Evolutionary conservation across 1,139 yeast species (phyloP), one percentile per base, ranked within the genome.

Genomic region (Geotrichum australiense): DNA sequence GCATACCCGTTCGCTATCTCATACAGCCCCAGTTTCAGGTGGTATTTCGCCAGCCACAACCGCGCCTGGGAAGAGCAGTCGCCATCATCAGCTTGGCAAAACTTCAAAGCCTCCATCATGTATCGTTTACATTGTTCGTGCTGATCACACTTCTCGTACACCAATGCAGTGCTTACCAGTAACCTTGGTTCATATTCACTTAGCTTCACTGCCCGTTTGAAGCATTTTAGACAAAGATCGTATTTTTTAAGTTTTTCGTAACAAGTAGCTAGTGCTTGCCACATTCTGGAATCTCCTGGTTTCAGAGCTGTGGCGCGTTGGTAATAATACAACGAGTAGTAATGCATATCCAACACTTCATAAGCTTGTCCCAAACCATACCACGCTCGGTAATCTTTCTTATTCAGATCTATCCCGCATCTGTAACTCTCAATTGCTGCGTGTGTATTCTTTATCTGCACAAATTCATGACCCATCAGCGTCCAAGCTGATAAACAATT

Each of bases 291-390:
- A 59, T 93, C 99, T 45, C 78, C 64, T 1, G 97, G 97, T 50
- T 83, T 89, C 49, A 93, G 69, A 18, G 85, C 76, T 30, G 96
- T 83, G 0, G 97, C 96, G 38, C 85, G 71, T 62, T 91, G 96
- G 58, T 86, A 93, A 59, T 93, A 91, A 61, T 87, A 89, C 30
- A 89, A 67, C 0, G 97, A 91, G 57, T 89, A 93, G 52, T 86
- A 70, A 59, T 85, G 94, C 96, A 89, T 89, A 54, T 91, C 97
- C 46, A 91, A 68, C 14, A 93, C 95, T 60, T 93, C 98, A 58
- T 93, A 93, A 1, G 98, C 97, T 62, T 91, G 98, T 0, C 98
- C 99, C 42, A 93, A 68, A 1, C 98, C 98, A 62, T 91, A 91
- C 99, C 98, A 93, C 0, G 98, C 98, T 41, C 96, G 70, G 61